Percentiles rank a stretch among this genome's conserved stretches.
phyloP scores from a whole-genome alignment of 176 grass and related monocot genomes.

The Zea luxurians region DNA sequence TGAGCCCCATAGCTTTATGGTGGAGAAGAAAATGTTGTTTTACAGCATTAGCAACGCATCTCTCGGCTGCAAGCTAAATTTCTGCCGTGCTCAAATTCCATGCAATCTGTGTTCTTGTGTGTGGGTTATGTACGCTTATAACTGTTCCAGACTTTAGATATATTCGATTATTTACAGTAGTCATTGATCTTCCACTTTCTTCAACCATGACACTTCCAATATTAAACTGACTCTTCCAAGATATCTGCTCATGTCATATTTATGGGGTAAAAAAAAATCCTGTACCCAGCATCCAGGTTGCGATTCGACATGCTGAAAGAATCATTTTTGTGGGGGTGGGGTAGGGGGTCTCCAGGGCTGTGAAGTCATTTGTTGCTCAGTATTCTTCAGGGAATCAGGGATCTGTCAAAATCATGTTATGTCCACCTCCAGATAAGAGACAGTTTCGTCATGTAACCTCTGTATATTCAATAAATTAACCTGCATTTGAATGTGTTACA shows the following conservation, averaged over 20 bases:
- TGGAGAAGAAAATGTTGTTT: neutral
- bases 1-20: neutral
- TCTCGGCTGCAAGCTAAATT: neutral
- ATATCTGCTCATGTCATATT: neutral
- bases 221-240: neutral
- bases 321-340: neutral
- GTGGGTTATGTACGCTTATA: neutral
- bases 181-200: neutral
- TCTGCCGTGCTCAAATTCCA: neutral
- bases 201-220: neutral
- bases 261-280: neutral
- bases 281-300: neutral
- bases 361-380: neutral
- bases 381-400: neutral
- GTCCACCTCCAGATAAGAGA: neutral
- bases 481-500: neutral
- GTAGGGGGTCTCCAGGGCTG: too few relatives aligned
- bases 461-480: neutral
- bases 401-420: conserved; percentile 2
- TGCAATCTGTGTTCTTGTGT: neutral
- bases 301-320: neutral
- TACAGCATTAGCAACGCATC: too few relatives aligned
- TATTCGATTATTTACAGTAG: neutral
- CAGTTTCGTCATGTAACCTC: neutral
- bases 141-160: neutral